Base-by-base conservation (phyloP, 169 alveolate genomes). In the Theileria orientalis region DNA sequence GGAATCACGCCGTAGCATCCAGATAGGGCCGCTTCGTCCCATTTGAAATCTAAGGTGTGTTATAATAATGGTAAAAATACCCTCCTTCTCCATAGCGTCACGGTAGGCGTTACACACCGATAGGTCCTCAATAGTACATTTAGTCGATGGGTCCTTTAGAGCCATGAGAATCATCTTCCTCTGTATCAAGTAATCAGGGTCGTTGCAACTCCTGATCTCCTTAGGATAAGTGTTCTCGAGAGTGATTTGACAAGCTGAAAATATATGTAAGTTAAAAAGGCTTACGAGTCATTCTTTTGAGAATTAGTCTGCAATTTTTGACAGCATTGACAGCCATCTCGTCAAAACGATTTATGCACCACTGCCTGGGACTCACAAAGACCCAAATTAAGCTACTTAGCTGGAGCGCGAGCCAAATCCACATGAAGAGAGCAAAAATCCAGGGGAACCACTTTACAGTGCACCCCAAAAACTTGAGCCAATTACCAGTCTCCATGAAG, bases 401-500 rank as follows among this genome's bases (percentile, higher is more conserved):
- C 23, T 62, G 87, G 3, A 79, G n/a, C n/a, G 47, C 25, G 54
- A 72, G 5, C 29, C 73, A 63, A 14, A 40, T 23, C 33, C 44
- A 19, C 87, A 79, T 79, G 23, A 79, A 72, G 19, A 79, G 41
- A 0, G 78, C 86, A 1, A 67, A 72, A 0, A 77, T 70, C 95
- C 95, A 85, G 16, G 95, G 95, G 32, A 91, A 42, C 95, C 95
- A 91, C 68, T 91, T 91, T 14, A 90, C 93, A 29, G 91, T 74
- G 71, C 93, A 90, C 40, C 95, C 95, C 6, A 90, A 83, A 44
- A 83, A 63, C 59, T 87, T 78, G 52, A 87, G 69, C 88, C 92
- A 79, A 42, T 82, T 56, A 29, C 94, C 95, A 54, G 87, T 60
- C 19, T 90, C 47, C 95, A 91, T 90, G 67, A 91, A 87, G 59